A percentile compares a stretch with the other conserved stretches of the same genome.
These are phyloP conservation scores for Talaromyces sp. DNA, from an alignment of 2,329 filamentous ascomycete species.

Conservation along the genomic window DNA sequence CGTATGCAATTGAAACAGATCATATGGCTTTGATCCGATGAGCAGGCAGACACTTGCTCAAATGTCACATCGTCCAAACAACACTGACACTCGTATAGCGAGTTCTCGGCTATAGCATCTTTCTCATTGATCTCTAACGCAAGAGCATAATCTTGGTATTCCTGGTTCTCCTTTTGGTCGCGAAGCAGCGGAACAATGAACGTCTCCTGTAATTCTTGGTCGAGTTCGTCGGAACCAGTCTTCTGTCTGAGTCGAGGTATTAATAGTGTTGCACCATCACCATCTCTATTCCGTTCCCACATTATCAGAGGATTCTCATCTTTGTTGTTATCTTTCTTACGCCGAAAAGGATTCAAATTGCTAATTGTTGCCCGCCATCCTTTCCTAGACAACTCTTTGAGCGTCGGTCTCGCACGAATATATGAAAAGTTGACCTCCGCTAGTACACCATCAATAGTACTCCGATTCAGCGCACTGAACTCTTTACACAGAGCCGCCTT, in stretches of 20 bases:
- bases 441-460: slow-evolving; percentile 45
- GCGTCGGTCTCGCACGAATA: slow-evolving; percentile 39
- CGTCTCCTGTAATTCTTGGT: slow-evolving; percentile 38
- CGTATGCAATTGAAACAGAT: slow-evolving; percentile 70
- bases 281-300: slow-evolving; percentile 36
- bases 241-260: slow-evolving; percentile 35
- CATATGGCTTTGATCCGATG: slow-evolving; percentile 37
- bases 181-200: slow-evolving; percentile 38
- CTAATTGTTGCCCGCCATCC: slow-evolving; percentile 46
- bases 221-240: slow-evolving; percentile 44
- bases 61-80: slow-evolving; percentile 48
- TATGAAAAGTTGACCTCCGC: slow-evolving; percentile 50
- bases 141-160: slow-evolving; percentile 35
- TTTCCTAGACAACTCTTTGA: slow-evolving; percentile 42
- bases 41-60: slow-evolving; percentile 47
- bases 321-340: slow-evolving; percentile 32
- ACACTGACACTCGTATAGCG: slow-evolving; percentile 48
- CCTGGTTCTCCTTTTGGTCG: slow-evolving; percentile 35
- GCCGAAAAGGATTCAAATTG: slow-evolving; percentile 41
- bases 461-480: slow-evolving; percentile 43
- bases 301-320: slow-evolving; percentile 40
- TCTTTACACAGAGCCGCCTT: slow-evolving; percentile 39
- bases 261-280: slow-evolving; percentile 19
- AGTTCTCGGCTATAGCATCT: slow-evolving; percentile 40
- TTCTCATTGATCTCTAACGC: slow-evolving; percentile 43